phyloP scores from a whole-genome alignment of 2,329 filamentous ascomycete species.

The Coniochaeta prunicola region DNA sequence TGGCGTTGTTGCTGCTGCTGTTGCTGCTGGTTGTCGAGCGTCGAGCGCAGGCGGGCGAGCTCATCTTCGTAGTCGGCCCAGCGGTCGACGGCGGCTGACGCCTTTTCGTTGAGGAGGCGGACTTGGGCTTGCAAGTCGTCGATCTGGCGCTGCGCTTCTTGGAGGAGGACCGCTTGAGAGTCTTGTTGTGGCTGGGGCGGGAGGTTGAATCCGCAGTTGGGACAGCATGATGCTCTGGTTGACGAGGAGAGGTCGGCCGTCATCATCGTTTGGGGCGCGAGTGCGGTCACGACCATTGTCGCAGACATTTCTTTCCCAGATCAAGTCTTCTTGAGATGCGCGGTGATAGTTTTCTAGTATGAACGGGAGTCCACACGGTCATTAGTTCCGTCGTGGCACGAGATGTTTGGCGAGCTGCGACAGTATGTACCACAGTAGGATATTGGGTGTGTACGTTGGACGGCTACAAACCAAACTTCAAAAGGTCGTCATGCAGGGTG shows the following conservation, averaged over 20 bases:
- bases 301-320: conserved; percentile 1
- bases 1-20: conserved; percentile 17
- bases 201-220: conserved; percentile 41
- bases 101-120: conserved; percentile 62
- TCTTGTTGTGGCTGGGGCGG: conserved; percentile 12
- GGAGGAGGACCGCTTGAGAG: conserved; percentile 28
- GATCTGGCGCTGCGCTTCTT: conserved; percentile 52
- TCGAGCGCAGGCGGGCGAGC: conserved; percentile 48
- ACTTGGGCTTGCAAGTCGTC: conserved; percentile 66
- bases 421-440: no score
- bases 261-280: conserved; percentile 9
- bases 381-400: no score
- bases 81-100: conserved; percentile 54
- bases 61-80: conserved; percentile 80
- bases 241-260: background rate
- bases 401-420: no score
- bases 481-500: background rate
- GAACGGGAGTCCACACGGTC: no score
- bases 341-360: no score
- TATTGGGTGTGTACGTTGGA: background rate
- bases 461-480: background rate
- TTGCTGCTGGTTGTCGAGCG: background rate
- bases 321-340: no score
- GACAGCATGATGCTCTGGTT: conserved; percentile 31
- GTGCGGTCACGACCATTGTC: conserved; percentile 11